These are phyloP conservation scores for Trypanosoma mega DNA, from an alignment of 208 protist species.

Conservation along the genomic window DNA sequence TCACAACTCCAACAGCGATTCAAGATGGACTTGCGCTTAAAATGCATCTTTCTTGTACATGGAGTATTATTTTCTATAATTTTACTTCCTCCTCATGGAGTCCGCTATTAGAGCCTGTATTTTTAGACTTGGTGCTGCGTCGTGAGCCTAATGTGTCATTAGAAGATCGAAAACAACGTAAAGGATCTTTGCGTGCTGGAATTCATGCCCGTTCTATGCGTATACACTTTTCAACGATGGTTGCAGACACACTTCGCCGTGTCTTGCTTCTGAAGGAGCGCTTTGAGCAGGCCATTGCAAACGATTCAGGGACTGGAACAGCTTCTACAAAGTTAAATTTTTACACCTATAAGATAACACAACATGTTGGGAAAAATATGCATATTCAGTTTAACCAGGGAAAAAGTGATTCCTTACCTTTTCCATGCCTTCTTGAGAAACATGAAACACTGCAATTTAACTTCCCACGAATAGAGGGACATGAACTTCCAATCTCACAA, in stretches of 20 bases:
- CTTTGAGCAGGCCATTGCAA: not conserved
- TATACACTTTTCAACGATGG: conserved; percentile 34
- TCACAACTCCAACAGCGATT: conserved; percentile 26
- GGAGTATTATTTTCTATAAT: conserved; percentile 45
- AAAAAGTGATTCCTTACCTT: conserved; percentile 14
- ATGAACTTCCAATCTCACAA: conserved; percentile 47
- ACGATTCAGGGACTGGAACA: not conserved
- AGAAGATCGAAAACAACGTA: conserved; percentile 33
- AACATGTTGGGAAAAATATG: conserved; percentile 27
- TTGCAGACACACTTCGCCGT: conserved; percentile 18
- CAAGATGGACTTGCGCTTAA: conserved; percentile 10
- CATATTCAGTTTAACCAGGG: conserved; percentile 24
- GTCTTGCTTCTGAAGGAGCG: conserved; percentile 14
- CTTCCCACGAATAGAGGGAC: conserved; percentile 55
- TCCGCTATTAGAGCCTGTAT: conserved; percentile 35
- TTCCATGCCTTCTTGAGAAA: conserved; percentile 8
- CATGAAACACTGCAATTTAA: conserved; percentile 53
- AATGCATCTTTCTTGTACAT: conserved; percentile 27
- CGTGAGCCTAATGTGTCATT: conserved; percentile 21
- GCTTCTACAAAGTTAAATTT: conserved; percentile 21
- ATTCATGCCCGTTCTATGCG: conserved; percentile 28
- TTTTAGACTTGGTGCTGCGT: conserved; percentile 19
- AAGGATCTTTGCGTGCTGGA: conserved; percentile 16
- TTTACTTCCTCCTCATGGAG: conserved; percentile 33
- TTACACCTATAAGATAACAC: conserved; percentile 31